phyloP scores from a whole-genome alignment of 768 basidiomycete species.

The Zangia roseola region DNA sequence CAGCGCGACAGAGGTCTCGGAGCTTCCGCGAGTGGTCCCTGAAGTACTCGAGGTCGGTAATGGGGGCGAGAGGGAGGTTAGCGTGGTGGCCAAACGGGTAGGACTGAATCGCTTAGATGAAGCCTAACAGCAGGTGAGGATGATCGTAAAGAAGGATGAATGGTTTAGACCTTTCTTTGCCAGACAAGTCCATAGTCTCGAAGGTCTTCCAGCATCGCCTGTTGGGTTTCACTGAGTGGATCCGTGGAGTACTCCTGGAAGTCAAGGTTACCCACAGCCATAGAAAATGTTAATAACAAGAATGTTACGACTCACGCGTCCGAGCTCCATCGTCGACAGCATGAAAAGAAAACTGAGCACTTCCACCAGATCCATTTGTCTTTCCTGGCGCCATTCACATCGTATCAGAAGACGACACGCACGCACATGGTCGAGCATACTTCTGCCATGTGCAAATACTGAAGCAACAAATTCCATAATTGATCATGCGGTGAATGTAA shows the following conservation, averaged over 20 bases:
- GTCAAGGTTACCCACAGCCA: background rate
- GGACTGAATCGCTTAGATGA: constrained; percentile 85
- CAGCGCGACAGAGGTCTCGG: constrained; percentile 25
- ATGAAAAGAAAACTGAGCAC: constrained; percentile 94
- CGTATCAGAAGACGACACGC: constrained; percentile 12
- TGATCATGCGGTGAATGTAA: constrained; percentile 93
- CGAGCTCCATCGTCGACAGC: constrained; percentile 95
- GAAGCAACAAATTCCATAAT: constrained; percentile 90
- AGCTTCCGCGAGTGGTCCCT: constrained; percentile 13
- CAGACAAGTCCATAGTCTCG: constrained; percentile 94
- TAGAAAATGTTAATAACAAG: background rate
- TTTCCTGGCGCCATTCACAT: constrained; percentile 49
- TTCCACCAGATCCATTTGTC: constrained; percentile 90
- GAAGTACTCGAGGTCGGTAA: constrained; percentile 54
- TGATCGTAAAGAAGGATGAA: constrained; percentile 13
- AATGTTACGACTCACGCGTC: constrained; percentile 53
- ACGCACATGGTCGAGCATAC: constrained; percentile 37
- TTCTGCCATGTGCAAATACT: constrained; percentile 86
- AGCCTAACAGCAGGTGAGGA: constrained; percentile 41
- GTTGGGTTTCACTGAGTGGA: constrained; percentile 73
- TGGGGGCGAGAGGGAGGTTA: constrained; percentile 87
- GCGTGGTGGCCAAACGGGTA: constrained; percentile 89
- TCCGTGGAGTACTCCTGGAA: constrained; percentile 86
- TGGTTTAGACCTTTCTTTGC: constrained; percentile 65
- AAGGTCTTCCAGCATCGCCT: constrained; percentile 87